Evolutionary conservation across 148 eudicot genomes (phyloP).

Genomic region (Rhododendron molle): DNA sequence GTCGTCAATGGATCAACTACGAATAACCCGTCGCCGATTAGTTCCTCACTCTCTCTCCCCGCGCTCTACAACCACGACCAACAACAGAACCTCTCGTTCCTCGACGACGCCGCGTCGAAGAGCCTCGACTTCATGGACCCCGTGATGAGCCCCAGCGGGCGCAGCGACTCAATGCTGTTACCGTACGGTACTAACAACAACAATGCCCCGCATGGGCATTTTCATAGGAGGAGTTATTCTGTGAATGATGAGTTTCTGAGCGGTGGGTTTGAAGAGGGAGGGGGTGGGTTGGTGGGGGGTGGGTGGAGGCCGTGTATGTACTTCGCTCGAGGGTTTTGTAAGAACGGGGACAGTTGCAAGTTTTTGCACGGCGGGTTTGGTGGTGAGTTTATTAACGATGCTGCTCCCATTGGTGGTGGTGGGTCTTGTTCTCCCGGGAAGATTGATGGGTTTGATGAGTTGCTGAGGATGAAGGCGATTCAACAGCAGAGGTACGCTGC

Average conservation of each 20-base stretch:
- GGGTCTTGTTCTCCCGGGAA: slow-evolving; percentile 32
- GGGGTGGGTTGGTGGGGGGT: slow-evolving; percentile 31
- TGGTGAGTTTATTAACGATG: slow-evolving; percentile 7
- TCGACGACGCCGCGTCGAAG: slow-evolving; percentile 34
- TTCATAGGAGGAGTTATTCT: slow-evolving; percentile 64
- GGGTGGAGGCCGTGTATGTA: slow-evolving; percentile 74
- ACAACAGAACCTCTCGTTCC: slow-evolving; percentile 13
- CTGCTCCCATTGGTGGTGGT: slow-evolving; percentile 24
- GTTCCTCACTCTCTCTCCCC: slow-evolving; percentile 24
- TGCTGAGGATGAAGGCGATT: slow-evolving; percentile 53
- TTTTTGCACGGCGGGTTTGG: slow-evolving; percentile 47
- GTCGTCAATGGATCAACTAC: slow-evolving; percentile 37
- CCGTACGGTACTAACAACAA: slow-evolving; percentile 11
- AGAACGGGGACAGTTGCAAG: slow-evolving; percentile 61
- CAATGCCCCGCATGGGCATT: slow-evolving; percentile 6
- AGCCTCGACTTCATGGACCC: slow-evolving; percentile 38
- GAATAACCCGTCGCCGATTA: slow-evolving; percentile 15
- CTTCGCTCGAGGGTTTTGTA: slow-evolving; percentile 63
- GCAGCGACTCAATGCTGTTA: slow-evolving; percentile 39
- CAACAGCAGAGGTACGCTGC: slow-evolving; percentile 57
- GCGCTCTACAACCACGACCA: slow-evolving; percentile 3
- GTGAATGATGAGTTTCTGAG: slow-evolving; percentile 53
- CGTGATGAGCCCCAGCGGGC: slow-evolving; percentile 41
- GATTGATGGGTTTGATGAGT: slow-evolving; percentile 51
- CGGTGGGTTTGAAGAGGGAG: slow-evolving; percentile 42